Percentiles rank a stretch among this genome's conserved stretches.
Evolutionary conservation across 768 basidiomycete genomes (phyloP).

Genomic region (Piloderma croceum): DNA sequence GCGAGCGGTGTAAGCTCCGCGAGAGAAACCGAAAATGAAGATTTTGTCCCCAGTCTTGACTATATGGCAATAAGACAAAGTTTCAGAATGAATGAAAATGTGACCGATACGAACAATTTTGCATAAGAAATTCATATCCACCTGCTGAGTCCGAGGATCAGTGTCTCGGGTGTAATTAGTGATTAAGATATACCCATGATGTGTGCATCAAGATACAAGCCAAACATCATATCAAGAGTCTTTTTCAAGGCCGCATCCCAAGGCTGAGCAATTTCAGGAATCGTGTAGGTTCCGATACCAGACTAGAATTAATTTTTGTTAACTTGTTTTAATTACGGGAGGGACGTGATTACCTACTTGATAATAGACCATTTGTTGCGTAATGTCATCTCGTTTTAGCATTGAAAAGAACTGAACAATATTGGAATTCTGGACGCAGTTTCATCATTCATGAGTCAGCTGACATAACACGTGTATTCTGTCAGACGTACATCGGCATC

Average conservation of each 20-base stretch:
- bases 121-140: conserved; percentile 76
- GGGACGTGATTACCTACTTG: conserved; percentile 39
- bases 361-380: conserved; percentile 69
- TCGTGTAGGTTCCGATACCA: conserved; percentile 68
- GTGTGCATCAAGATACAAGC: conserved; percentile 57
- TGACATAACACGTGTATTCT: background rate
- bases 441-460: background rate
- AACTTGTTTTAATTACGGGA: background rate
- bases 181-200: conserved; percentile 49
- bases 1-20: conserved; percentile 65
- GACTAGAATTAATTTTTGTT: conserved; percentile 34
- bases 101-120: conserved; percentile 49
- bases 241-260: conserved; percentile 48
- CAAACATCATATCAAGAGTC: conserved; percentile 56
- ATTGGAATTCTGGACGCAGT: conserved; percentile 55
- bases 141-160: conserved; percentile 29
- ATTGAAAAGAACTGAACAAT: conserved; percentile 64
- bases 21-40: conserved; percentile 74
- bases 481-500: conserved; percentile 17
- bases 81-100: background rate
- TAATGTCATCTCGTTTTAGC: conserved; percentile 60
- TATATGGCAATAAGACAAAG: conserved; percentile 18
- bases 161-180: background rate
- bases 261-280: conserved; percentile 58
- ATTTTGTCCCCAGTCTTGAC: conserved; percentile 71